phyloP scores from a whole-genome alignment of 2,329 filamentous ascomycete species.

The Torrubiellomyces zombiae region DNA sequence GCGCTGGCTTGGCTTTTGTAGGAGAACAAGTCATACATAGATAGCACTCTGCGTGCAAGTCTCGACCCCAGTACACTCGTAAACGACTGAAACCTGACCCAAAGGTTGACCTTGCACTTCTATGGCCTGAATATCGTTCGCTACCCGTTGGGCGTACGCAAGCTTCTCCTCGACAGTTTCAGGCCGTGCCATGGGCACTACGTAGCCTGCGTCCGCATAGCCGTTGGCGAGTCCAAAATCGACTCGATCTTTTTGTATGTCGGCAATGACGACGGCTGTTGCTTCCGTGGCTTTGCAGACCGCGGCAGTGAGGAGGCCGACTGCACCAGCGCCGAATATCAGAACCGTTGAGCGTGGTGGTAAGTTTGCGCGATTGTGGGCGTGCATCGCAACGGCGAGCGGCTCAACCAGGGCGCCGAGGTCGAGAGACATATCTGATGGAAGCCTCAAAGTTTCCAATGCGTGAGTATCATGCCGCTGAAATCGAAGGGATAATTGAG shows the following conservation, averaged over 20 bases:
- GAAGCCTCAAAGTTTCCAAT: too few relatives aligned
- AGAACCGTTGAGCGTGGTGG: constrained; percentile 26
- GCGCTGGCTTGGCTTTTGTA: neutral
- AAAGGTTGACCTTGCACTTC: constrained; percentile 27
- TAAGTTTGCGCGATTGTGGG: constrained; percentile 27
- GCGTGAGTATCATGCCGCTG: too few relatives aligned
- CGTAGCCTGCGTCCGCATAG: constrained; percentile 35
- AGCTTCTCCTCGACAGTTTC: constrained; percentile 36
- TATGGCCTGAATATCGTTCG: constrained; percentile 23
- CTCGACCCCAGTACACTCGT: constrained; percentile 68
- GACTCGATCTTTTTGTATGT: constrained; percentile 38
- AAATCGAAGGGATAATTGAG: too few relatives aligned
- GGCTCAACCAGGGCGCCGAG: constrained; percentile 43
- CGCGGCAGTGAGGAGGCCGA: constrained; percentile 41
- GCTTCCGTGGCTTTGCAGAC: constrained; percentile 34
- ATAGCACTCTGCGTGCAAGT: constrained; percentile 60
- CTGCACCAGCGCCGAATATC: constrained; percentile 43
- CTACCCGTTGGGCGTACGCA: constrained; percentile 30
- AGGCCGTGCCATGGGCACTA: constrained; percentile 31
- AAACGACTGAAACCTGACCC: constrained; percentile 49
- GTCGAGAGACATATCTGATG: constrained; percentile 28
- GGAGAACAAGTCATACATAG: constrained; percentile 29
- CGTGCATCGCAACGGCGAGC: constrained; percentile 42
- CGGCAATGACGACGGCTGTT: constrained; percentile 32
- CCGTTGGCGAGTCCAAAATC: constrained; percentile 38